These are phyloP conservation scores for Conoideocrella luteorostrata DNA, from an alignment of 2,329 filamentous ascomycete genomes.

Conservation along the genomic window DNA sequence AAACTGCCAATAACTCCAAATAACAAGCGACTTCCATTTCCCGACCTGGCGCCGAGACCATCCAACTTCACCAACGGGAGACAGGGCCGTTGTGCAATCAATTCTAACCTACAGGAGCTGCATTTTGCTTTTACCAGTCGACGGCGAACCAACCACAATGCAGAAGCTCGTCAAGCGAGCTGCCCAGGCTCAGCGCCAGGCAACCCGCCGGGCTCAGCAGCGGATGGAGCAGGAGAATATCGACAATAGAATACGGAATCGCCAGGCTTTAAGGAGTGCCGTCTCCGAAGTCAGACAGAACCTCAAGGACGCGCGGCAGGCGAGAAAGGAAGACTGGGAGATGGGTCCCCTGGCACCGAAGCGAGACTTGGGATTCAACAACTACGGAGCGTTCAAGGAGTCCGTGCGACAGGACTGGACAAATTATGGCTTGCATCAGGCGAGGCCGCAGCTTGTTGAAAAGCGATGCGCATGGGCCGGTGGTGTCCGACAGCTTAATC, in stretches of 20 bases:
- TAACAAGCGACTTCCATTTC: conserved; percentile 1
- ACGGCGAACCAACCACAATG: conserved; percentile 43
- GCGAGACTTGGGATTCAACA: conserved; percentile 59
- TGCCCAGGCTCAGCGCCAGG: conserved; percentile 60
- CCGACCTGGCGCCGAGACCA: background rate
- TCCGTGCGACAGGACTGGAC: conserved; percentile 30
- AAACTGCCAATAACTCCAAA: background rate
- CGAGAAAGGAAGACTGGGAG: conserved; percentile 69
- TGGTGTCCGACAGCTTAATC: conserved; percentile 49
- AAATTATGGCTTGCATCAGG: conserved; percentile 21
- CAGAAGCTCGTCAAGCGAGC: conserved; percentile 65
- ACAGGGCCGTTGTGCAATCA: background rate
- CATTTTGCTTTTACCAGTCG: background rate
- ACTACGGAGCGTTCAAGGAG: conserved; percentile 50
- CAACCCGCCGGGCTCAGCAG: conserved; percentile 40
- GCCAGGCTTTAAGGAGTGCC: conserved; percentile 23
- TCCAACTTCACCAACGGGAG: background rate
- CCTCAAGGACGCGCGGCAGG: conserved; percentile 35
- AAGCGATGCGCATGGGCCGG: conserved; percentile 50
- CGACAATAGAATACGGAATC: conserved; percentile 23
- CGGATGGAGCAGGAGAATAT: conserved; percentile 23
- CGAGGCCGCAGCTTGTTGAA: conserved; percentile 28
- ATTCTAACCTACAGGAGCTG: background rate
- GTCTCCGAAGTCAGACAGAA: conserved; percentile 27
- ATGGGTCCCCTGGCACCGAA: conserved; percentile 73